Evolutionary conservation across 2,329 filamentous ascomycete species (phyloP).

Genomic region (Calcarisporium arbuscula): DNA sequence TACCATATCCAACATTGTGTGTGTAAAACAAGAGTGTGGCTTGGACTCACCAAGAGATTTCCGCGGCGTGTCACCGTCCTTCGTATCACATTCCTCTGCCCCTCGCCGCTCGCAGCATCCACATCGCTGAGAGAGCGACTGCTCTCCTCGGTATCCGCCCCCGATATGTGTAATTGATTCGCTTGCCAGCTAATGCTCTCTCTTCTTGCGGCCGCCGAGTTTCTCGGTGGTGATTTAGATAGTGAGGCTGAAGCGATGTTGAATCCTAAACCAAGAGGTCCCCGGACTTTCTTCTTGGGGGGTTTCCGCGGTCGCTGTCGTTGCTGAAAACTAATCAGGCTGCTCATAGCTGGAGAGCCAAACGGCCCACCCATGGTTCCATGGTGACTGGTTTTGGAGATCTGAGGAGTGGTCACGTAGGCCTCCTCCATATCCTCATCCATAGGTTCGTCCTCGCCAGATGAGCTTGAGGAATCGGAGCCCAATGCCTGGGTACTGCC

Average conservation of each 20-base stretch:
- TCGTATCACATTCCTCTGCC: constrained; percentile 69
- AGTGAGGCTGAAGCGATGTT: constrained; percentile 36
- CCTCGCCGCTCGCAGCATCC: constrained; percentile 43
- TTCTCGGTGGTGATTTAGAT: constrained; percentile 68
- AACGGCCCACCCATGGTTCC: constrained; percentile 53
- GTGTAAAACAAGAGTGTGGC: background rate
- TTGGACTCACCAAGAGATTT: constrained; percentile 70
- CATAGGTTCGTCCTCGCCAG: constrained; percentile 63
- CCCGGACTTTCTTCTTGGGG: constrained; percentile 49
- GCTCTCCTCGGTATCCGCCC: constrained; percentile 59
- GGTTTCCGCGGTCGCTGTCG: constrained; percentile 66
- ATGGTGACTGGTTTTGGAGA: too few relatives aligned
- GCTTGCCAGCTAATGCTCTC: constrained; percentile 90
- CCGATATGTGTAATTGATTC: constrained; percentile 76
- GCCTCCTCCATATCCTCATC: constrained; percentile 74
- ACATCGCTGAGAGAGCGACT: constrained; percentile 63
- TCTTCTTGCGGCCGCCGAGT: constrained; percentile 48
- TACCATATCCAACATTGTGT: background rate
- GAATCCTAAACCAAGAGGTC: constrained; percentile 45
- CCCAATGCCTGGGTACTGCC: constrained; percentile 64
- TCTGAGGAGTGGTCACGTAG: constrained; percentile 78
- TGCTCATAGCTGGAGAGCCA: constrained; percentile 65
- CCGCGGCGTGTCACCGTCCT: constrained; percentile 79
- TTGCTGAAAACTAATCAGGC: constrained; percentile 78
- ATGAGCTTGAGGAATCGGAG: constrained; percentile 71